Evolutionary conservation across 352 stramenopile genomes (phyloP).

Genomic region (Pythium apleroticum): DNA sequence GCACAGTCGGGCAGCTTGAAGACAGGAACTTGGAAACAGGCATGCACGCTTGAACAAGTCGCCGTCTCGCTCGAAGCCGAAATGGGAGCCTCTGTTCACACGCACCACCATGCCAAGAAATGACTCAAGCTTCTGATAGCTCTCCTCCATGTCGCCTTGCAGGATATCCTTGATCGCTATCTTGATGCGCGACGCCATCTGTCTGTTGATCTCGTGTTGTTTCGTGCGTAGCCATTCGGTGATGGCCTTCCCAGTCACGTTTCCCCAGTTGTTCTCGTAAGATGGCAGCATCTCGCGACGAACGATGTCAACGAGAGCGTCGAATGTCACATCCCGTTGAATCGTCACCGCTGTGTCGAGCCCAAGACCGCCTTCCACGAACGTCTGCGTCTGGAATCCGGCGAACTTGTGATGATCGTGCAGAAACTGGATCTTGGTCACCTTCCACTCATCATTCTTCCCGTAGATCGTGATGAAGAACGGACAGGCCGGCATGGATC

Average conservation of each 20-base stretch:
- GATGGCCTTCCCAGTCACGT: background rate
- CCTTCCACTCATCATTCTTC: constrained; percentile 5
- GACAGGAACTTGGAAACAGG: background rate
- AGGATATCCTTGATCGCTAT: background rate
- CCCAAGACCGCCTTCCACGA: background rate
- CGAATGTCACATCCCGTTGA: background rate
- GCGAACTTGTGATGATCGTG: constrained; percentile 14
- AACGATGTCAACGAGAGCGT: background rate
- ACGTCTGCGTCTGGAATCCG: background rate
- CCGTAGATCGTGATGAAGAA: constrained; percentile 12
- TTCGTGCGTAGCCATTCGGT: background rate
- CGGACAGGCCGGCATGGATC: background rate
- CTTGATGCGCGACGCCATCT: background rate
- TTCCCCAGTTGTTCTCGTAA: background rate
- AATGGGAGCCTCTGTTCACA: background rate
- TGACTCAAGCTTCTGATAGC: constrained; percentile 2
- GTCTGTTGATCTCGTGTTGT: background rate
- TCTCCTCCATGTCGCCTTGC: background rate
- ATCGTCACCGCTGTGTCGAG: background rate
- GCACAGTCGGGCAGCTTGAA: background rate
- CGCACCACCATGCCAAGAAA: background rate
- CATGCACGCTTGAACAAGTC: background rate
- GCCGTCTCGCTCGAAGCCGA: background rate
- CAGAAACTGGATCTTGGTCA: background rate
- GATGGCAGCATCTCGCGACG: background rate